phyloP scores from a whole-genome alignment of 1,284 basidiomycete species.

The Meripilus lineatus region DNA sequence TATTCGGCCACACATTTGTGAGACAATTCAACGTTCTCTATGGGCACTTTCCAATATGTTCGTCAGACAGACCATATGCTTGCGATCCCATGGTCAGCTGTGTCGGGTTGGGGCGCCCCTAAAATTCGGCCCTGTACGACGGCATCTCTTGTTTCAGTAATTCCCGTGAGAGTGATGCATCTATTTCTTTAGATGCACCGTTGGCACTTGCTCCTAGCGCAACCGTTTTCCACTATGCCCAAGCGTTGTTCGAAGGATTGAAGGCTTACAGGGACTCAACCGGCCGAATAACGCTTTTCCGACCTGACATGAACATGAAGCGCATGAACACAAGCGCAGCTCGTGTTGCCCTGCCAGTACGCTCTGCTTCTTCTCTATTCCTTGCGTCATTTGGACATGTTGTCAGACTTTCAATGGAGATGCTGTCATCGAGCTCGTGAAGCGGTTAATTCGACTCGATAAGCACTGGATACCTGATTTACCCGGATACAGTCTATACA shows the following conservation, averaged over 20 bases:
- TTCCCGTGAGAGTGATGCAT: background rate
- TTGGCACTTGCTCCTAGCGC: conserved; percentile 78
- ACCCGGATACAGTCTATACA: conserved; percentile 89
- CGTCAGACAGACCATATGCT: conserved; percentile 91
- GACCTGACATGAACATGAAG: conserved; percentile 99
- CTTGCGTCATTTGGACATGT: background rate
- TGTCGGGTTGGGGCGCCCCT: conserved; percentile 79
- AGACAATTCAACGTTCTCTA: conserved; percentile 23
- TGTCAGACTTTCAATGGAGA: conserved; percentile 77
- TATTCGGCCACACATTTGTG: conserved; percentile 72
- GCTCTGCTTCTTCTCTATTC: conserved; percentile 22
- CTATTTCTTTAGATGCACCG: conserved; percentile 18
- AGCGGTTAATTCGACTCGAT: conserved; percentile 84
- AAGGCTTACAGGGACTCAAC: conserved; percentile 88
- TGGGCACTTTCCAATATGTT: background rate
- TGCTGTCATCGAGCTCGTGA: conserved; percentile 80
- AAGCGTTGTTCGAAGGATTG: conserved; percentile 90
- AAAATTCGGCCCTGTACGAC: conserved; percentile 78
- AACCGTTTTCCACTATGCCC: conserved; percentile 93
- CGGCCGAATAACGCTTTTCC: conserved; percentile 84
- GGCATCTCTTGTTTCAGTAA: background rate
- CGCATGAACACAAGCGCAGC: conserved; percentile 80
- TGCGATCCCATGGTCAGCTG: conserved; percentile 71
- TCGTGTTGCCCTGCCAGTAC: conserved; percentile 73
- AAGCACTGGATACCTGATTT: conserved; percentile 91